phyloP scores from a whole-genome alignment of 331 rosid genomes.

The Cucumis variabilis region DNA sequence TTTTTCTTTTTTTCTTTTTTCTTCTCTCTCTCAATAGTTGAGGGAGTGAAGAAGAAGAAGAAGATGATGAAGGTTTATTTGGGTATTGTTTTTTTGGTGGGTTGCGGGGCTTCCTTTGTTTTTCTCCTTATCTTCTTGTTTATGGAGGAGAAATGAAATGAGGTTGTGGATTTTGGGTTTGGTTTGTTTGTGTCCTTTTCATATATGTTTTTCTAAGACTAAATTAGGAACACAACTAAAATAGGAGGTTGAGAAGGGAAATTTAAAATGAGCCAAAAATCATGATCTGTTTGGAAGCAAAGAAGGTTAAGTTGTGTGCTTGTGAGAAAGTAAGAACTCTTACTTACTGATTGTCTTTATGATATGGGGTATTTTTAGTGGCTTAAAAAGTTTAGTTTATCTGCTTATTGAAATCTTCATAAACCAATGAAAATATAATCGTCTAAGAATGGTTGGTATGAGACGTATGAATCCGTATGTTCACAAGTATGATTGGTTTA shows the following conservation, averaged over 20 bases:
- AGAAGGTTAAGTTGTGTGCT: constrained; percentile 35
- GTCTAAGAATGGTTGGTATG: not conserved
- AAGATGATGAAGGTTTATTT: not conserved
- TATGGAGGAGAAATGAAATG: constrained; percentile 44
- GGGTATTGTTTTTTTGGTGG: not conserved
- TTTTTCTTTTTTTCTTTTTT: constrained; percentile 8
- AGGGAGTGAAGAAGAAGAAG: constrained; percentile 32
- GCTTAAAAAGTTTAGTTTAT: not conserved
- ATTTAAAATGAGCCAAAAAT: constrained; percentile 13
- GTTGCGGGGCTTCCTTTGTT: not conserved
- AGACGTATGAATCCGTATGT: not conserved
- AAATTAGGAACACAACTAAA: constrained; percentile 54
- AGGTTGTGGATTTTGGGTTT: constrained; percentile 24
- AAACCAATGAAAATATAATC: not conserved
- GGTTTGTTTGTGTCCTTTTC: not conserved
- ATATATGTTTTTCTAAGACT: constrained; percentile 32
- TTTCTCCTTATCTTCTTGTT: constrained; percentile 13
- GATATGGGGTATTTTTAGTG: not conserved
- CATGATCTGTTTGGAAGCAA: constrained; percentile 40
- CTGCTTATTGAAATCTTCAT: not conserved
- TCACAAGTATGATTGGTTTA: not conserved
- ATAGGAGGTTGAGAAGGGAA: constrained; percentile 43
- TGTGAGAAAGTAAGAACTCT: not conserved
- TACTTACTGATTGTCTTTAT: not conserved
- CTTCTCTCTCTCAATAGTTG: not conserved